Conservation (phyloP, 2,329 filamentous ascomycete genomes). For the Botryosphaeria dothidea region DNA sequence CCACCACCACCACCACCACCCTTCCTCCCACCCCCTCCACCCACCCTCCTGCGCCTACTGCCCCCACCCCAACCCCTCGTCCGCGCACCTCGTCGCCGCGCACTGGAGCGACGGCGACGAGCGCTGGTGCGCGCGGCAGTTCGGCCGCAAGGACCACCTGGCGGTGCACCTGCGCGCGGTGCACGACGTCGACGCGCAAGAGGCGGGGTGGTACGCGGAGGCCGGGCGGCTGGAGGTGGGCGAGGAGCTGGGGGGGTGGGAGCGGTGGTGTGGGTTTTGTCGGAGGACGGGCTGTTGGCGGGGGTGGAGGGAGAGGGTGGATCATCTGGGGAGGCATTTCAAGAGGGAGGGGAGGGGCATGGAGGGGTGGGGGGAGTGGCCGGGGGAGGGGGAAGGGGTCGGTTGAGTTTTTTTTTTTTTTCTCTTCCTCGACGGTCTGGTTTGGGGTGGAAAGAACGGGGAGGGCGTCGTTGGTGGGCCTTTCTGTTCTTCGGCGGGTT, state of each 20-base stretch:
- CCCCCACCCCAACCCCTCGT: no score
- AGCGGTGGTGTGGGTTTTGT: constrained; percentile 3
- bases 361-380: neutral
- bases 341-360: neutral
- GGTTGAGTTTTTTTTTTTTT: no score
- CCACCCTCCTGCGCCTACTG: no score
- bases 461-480: no score
- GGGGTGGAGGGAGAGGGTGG: neutral
- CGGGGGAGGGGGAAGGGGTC: no score
- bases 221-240: neutral
- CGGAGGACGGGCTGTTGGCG: neutral
- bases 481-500: no score
- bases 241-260: neutral
- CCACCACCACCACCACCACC: neutral
- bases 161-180: neutral
- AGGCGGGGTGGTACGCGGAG: neutral
- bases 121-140: neutral
- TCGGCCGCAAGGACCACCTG: neutral
- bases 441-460: no score
- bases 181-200: neutral
- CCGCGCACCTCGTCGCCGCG: neutral
- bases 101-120: neutral
- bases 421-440: no score
- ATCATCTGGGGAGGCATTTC: neutral
- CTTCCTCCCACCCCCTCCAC: neutral